phyloP scores from a whole-genome alignment of 192 early-diverging fungal species.

The Funneliformis mosseae region DNA sequence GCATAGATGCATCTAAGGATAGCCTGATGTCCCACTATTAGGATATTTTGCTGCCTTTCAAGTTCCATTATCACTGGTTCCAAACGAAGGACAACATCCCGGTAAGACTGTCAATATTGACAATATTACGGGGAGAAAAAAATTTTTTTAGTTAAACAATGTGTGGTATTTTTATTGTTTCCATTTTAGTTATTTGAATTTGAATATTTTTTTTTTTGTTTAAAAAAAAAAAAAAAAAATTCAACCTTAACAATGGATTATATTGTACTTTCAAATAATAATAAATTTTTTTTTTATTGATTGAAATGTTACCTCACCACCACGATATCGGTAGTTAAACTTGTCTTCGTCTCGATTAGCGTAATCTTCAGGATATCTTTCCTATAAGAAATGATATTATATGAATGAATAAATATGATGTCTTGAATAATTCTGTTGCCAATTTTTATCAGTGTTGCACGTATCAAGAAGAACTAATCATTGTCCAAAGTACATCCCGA shows the following conservation, averaged over 20 bases:
- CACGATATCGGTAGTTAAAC: constrained; percentile 85
- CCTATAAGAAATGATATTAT: constrained; percentile 34
- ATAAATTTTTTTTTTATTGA: too few relatives aligned
- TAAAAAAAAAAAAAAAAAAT: not conserved
- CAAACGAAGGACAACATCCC: constrained; percentile 91
- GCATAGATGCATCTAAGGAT: constrained; percentile 97
- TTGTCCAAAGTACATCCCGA: not conserved
- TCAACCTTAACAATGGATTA: not conserved
- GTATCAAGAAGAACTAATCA: not conserved
- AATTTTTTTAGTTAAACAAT: constrained; percentile 6
- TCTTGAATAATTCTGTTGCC: not conserved
- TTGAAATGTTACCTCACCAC: constrained; percentile 57
- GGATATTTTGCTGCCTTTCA: constrained; percentile 93
- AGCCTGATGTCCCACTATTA: constrained; percentile 98
- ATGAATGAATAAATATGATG: not conserved
- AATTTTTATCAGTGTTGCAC: not conserved
- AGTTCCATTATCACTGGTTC: constrained; percentile 99
- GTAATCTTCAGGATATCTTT: constrained; percentile 91
- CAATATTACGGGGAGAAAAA: not conserved
- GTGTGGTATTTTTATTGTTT: not conserved
- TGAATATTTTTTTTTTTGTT: not conserved
- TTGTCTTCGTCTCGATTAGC: constrained; percentile 96
- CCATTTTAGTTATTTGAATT: not conserved
- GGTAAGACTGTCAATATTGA: constrained; percentile 64
- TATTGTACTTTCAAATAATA: not conserved